Evolutionary conservation across 2,329 filamentous ascomycete genomes (phyloP), one percentile per base, ranked within the genome.

Genomic region (Aspergillus niger): DNA sequence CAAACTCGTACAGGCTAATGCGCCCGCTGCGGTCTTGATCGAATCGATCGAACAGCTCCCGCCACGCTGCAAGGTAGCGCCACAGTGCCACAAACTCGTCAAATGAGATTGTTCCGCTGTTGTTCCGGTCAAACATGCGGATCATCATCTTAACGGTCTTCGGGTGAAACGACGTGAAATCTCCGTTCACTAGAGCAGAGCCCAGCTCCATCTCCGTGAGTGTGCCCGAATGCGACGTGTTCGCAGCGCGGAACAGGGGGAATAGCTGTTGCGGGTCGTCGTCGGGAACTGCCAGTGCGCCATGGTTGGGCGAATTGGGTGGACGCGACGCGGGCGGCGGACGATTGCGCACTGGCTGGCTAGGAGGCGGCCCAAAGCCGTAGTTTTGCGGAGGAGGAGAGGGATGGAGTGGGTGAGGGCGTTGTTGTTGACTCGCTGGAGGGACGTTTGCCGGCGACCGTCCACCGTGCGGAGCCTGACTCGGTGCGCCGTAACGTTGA

Each of bases 61-160:
- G 88, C 95, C 95, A 99, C 17, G 92, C 92, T 38, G 92, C 91
- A 41, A 99, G 85, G 79, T 98, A 99, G 17, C 91, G 91, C 95
- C 95, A 99, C 22, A 99, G 83, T 17, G 92, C 94, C 74, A 93
- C 96, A 77, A 99, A 99, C 78, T 98, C 95, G 66, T 95, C 89
- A 76, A 97, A 98, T 63, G 90, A 92, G 75, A 99, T 96, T 13
- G 90, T 91, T 55, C 93, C 92, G 63, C 86, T 90, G 69, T 91
- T 89, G 78, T 97, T 91, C 60, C 90, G 91, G 79, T 98, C 94
- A 79, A 99, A 99, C 95, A 99, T 98, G 73, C 93, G 90, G 68
- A 99, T 97, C 93, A 99, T 97, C 91, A 98, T 97, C 72, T 90
- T 90, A 66, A 98, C 93, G 1, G 95, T 99, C 70, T 97, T 91